These are phyloP conservation scores for Kregervanrija delftensis DNA, from an alignment of 805 yeast genomes.

Conservation along the genomic window DNA sequence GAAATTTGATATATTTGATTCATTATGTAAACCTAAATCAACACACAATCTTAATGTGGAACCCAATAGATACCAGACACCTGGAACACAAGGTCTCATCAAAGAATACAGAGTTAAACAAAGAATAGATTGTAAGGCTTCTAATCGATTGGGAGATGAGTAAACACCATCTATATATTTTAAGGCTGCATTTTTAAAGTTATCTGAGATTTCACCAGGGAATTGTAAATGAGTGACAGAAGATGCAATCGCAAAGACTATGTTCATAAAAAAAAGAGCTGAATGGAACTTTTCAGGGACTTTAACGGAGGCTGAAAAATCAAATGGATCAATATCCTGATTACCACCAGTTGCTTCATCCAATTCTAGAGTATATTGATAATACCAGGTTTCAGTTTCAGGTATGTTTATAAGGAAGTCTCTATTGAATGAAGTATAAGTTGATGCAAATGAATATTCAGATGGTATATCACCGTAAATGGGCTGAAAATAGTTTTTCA, in stretches of 20 bases:
- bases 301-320: slow-evolving; percentile 30
- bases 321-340: slow-evolving; percentile 24
- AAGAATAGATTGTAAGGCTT: slow-evolving; percentile 65
- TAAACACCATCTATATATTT: slow-evolving; percentile 51
- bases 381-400: slow-evolving; percentile 41
- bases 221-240: slow-evolving; percentile 66
- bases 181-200: slow-evolving; percentile 63
- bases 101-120: slow-evolving; percentile 64
- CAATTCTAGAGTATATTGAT: slow-evolving; percentile 32
- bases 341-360: slow-evolving; percentile 19
- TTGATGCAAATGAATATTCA: slow-evolving; percentile 51
- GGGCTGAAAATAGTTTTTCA: slow-evolving; percentile 63
- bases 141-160: slow-evolving; percentile 53
- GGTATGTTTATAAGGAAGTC: slow-evolving; percentile 19
- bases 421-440: slow-evolving; percentile 41
- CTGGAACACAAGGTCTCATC: slow-evolving; percentile 86
- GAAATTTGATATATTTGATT: slow-evolving; percentile 29
- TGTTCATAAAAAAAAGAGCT: slow-evolving; percentile 64
- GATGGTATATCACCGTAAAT: slow-evolving; percentile 64
- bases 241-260: slow-evolving; percentile 75
- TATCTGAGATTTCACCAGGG: slow-evolving; percentile 57
- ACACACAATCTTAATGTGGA: slow-evolving; percentile 73
- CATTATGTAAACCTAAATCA: slow-evolving; percentile 80
- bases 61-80: slow-evolving; percentile 89
- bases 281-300: slow-evolving; percentile 44